These are phyloP conservation scores for Haplographium delicatum DNA, from an alignment of 495 filamentous ascomycete genomes.

Conservation along the genomic window DNA sequence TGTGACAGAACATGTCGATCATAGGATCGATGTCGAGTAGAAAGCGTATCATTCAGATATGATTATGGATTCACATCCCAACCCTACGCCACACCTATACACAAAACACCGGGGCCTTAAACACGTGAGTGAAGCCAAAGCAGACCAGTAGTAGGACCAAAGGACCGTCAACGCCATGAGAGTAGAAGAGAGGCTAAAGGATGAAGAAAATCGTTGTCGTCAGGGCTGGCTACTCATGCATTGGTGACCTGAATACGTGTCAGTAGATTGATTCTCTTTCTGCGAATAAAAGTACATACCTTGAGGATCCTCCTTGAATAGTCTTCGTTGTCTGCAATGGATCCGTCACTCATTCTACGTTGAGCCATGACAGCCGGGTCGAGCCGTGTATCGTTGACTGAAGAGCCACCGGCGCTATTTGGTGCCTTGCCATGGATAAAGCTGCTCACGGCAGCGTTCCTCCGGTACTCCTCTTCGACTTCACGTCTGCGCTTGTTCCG, in stretches of 20 bases:
- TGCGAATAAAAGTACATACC: constrained; percentile 44
- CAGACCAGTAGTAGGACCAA: constrained; percentile 36
- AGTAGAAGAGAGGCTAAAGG: constrained; percentile 40
- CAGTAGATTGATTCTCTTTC: not conserved
- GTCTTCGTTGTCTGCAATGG: constrained; percentile 96
- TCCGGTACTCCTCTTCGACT: constrained; percentile 74
- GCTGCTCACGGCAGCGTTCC: constrained; percentile 62
- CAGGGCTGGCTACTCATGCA: constrained; percentile 36
- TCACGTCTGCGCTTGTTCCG: constrained; percentile 67
- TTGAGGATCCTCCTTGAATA: constrained; percentile 94
- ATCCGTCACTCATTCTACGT: constrained; percentile 87
- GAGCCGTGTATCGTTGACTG: constrained; percentile 75
- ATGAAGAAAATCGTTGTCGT: constrained; percentile 27
- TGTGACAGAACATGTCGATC: constrained; percentile 28
- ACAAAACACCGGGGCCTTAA: constrained; percentile 21
- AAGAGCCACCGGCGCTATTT: constrained; percentile 48
- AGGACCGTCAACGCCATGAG: constrained; percentile 49
- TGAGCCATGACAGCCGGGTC: constrained; percentile 89
- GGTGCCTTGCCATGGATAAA: constrained; percentile 56
- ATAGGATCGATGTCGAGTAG: constrained; percentile 23
- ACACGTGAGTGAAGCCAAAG: constrained; percentile 29
- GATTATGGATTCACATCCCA: constrained; percentile 11
- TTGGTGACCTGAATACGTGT: constrained; percentile 46
- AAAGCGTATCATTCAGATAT: not conserved
- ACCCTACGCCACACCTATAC: constrained; percentile 20